phyloP scores from a whole-genome alignment of 169 alveolate genomes.

The Cryptosporidium meleagridis region DNA sequence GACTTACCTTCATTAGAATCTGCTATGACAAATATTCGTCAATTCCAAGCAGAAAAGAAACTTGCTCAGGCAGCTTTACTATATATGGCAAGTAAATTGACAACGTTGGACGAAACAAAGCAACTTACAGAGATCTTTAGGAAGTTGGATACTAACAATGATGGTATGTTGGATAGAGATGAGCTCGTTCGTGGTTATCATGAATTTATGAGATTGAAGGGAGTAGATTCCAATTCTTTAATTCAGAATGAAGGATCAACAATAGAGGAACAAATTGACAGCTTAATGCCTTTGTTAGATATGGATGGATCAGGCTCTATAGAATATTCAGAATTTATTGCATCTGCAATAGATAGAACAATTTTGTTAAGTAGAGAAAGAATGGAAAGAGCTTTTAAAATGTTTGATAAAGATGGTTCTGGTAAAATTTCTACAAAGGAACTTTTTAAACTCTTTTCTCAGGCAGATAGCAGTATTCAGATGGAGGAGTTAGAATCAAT shows the following conservation, averaged over 20 bases:
- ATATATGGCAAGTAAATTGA: constrained; percentile 90
- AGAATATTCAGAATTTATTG: constrained; percentile 93
- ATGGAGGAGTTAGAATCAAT: constrained; percentile 85
- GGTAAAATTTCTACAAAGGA: constrained; percentile 93
- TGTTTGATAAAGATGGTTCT: constrained; percentile 95
- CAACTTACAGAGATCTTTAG: constrained; percentile 90
- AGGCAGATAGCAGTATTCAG: constrained; percentile 80
- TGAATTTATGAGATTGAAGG: constrained; percentile 85
- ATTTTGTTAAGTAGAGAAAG: constrained; percentile 89
- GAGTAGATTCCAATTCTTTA: constrained; percentile 81
- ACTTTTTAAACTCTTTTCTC: constrained; percentile 84
- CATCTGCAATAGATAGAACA: constrained; percentile 92
- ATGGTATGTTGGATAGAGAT: constrained; percentile 86
- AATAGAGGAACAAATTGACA: constrained; percentile 88
- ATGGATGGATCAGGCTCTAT: constrained; percentile 89
- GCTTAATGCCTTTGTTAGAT: constrained; percentile 86
- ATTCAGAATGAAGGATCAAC: constrained; percentile 79
- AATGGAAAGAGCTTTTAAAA: constrained; percentile 92
- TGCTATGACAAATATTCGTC: constrained; percentile 83
- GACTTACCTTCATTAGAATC: constrained; percentile 75
- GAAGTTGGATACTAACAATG: constrained; percentile 91
- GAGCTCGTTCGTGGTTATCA: constrained; percentile 89
- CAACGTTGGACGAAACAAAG: constrained; percentile 90
- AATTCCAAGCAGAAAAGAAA: constrained; percentile 89
- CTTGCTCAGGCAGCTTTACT: constrained; percentile 91